These are phyloP conservation scores for Fermentozyma sake DNA, from an alignment of 1,139 yeast species.

Conservation along the genomic window DNA sequence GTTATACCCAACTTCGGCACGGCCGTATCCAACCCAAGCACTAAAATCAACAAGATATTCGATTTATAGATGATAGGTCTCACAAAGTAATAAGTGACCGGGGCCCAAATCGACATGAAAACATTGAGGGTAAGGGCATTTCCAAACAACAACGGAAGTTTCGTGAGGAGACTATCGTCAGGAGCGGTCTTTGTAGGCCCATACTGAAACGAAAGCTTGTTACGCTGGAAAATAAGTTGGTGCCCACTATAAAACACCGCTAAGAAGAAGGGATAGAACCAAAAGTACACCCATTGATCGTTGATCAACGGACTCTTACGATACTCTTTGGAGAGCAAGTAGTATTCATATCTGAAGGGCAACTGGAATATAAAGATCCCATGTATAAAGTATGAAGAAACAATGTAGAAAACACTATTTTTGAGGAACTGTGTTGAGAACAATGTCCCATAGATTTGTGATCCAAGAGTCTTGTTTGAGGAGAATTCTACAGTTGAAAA, in stretches of 20 bases:
- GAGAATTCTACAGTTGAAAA: slow-evolving; percentile 50
- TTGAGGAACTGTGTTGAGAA: slow-evolving; percentile 35
- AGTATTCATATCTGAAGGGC: slow-evolving; percentile 25
- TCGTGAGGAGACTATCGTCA: slow-evolving; percentile 28
- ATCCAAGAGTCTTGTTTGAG: slow-evolving; percentile 45
- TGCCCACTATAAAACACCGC: slow-evolving; percentile 49
- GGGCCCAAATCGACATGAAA: slow-evolving; percentile 27
- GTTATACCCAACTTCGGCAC: slow-evolving; percentile 35
- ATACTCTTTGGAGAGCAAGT: slow-evolving; percentile 42
- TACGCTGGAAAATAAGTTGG: slow-evolving; percentile 57
- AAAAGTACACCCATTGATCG: slow-evolving; percentile 56
- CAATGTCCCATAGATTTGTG: slow-evolving; percentile 46
- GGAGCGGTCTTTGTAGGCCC: slow-evolving; percentile 44
- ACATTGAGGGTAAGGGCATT: slow-evolving; percentile 34
- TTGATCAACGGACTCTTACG: slow-evolving; percentile 53
- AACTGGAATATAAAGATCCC: slow-evolving; percentile 27
- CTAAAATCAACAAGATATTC: slow-evolving; percentile 20
- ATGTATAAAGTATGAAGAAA: slow-evolving; percentile 35
- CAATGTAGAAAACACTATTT: slow-evolving; percentile 29
- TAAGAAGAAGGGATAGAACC: slow-evolving; percentile 33
- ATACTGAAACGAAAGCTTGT: slow-evolving; percentile 48
- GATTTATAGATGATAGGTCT: slow-evolving; percentile 45
- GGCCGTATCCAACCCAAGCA: slow-evolving; percentile 32
- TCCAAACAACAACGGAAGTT: slow-evolving; percentile 30
- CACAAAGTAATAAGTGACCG: slow-evolving; percentile 43